phyloP scores from a whole-genome alignment of 106 monocot genomes.

The Ottelia alismoides region DNA sequence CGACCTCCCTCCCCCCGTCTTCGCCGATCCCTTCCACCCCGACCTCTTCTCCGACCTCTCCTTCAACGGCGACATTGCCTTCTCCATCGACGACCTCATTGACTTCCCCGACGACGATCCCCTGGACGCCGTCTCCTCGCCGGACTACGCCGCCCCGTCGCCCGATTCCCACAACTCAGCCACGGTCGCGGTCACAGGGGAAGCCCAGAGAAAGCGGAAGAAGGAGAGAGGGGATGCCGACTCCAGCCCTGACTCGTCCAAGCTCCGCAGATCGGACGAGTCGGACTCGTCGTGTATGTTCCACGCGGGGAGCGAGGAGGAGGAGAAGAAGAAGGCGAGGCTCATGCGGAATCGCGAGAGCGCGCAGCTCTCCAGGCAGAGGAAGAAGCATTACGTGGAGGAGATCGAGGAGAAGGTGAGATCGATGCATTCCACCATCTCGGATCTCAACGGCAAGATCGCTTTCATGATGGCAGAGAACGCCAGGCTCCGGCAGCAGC shows the following conservation, averaged over 20 bases:
- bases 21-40: too few species aligned
- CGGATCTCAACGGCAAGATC: conserved; percentile 4
- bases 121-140: too few species aligned
- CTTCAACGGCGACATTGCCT: too few species aligned
- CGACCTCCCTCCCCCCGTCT: too few species aligned
- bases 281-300: conserved; percentile 5
- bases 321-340: conserved; percentile 6
- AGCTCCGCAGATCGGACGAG: conserved; percentile 1
- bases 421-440: conserved; percentile 8
- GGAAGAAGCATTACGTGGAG: conserved; percentile 11
- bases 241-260: not conserved
- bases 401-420: conserved; percentile 9
- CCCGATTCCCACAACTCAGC: conserved; percentile 8
- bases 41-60: too few species aligned
- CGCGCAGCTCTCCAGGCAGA: conserved; percentile 12
- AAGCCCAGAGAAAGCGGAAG: too few species aligned
- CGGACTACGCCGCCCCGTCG: not conserved
- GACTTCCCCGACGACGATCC: too few species aligned
- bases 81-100: too few species aligned
- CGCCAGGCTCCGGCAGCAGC: conserved; percentile 5
- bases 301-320: conserved; percentile 2
- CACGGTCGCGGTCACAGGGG: not conserved
- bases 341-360: conserved; percentile 11
- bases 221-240: conserved; percentile 2
- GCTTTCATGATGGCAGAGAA: conserved; percentile 8